Evolutionary conservation across 805 yeast species (phyloP).

Genomic region (Metschnikowia corniflorae): DNA sequence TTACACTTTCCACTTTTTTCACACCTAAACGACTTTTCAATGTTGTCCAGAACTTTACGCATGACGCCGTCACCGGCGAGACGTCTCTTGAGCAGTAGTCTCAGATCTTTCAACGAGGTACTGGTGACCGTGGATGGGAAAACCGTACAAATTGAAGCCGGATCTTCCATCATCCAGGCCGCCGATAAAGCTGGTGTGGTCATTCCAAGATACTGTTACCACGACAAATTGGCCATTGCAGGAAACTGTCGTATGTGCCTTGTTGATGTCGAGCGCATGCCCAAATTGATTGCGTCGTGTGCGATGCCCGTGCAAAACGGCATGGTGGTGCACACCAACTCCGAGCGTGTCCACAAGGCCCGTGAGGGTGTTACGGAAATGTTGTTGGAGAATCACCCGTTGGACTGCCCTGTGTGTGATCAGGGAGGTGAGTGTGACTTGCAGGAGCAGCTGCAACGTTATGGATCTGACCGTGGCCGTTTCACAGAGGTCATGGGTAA

Average conservation of each 20-base stretch:
- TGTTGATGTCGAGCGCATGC: conserved; percentile 85
- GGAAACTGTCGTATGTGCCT: conserved; percentile 94
- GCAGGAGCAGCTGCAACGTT: conserved; percentile 81
- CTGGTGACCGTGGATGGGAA: conserved; percentile 63
- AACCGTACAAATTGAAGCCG: conserved; percentile 75
- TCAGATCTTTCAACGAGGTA: conserved; percentile 49
- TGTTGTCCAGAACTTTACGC: conserved; percentile 18
- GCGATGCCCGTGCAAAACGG: conserved; percentile 90
- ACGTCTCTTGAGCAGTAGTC: conserved; percentile 28
- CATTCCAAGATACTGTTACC: conserved; percentile 88
- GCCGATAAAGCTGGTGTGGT: conserved; percentile 88
- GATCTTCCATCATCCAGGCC: conserved; percentile 85
- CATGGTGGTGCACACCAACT: conserved; percentile 78
- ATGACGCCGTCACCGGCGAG: conserved; percentile 5
- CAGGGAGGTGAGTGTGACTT: conserved; percentile 94
- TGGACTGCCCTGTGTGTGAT: conserved; percentile 90
- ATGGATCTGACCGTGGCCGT: conserved; percentile 85
- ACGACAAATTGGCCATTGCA: conserved; percentile 84
- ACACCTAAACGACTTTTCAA: too few relatives aligned
- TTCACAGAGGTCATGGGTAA: conserved; percentile 78
- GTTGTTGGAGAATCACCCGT: conserved; percentile 83
- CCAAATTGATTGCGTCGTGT: conserved; percentile 86
- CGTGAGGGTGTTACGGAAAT: conserved; percentile 91
- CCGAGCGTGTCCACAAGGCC: conserved; percentile 74
- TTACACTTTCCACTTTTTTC: too few relatives aligned